Evolutionary conservation across 805 yeast genomes (phyloP), one percentile per base, ranked within the genome.

Genomic region (Yarrowia sp.): DNA sequence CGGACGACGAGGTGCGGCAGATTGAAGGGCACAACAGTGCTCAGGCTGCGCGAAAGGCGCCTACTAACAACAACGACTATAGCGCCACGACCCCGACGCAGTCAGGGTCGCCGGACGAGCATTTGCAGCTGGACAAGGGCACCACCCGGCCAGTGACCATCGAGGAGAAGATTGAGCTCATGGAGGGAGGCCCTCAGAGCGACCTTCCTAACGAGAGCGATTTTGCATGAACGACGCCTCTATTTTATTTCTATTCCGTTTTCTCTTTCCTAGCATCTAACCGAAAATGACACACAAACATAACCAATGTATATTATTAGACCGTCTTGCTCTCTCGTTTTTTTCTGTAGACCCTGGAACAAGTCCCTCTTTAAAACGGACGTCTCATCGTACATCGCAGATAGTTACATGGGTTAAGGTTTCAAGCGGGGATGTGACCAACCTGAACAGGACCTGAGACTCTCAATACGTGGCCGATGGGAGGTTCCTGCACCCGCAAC

Each of bases 141-240:
- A 58, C 64, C 18, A 58, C 64, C 8, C 50, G 51, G 8, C 64
- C 64, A 9, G 64, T 58, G 28, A 58, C 64, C 42, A 58, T 58
- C 14, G 64, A 58, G 42, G 64, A 58, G 64, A 58, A 58, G 64
- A 58, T 58, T 58, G 64, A 58, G 51, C 64, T 58, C 17, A 58
- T 58, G 64, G 64, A 43, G 33, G 64, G 51, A 17, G 51, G 51
- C 6, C 64, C 64, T n/a, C 51, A 42, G 31, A 55, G 47, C 47
- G 58, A 51, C 41, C 38, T 55, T n/a, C 61, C 61, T 8, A 48
- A 48, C 41, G 55, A 48, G 61, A 55, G 61, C 38, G 61, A 41
- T 39, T 55, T 55, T 55, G 61, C 61, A 55, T 51, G 33, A 33
- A 8, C 13, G 41, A 17, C 36, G 14, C 36, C 31, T 33, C 31